Base-by-base conservation (phyloP, 805 yeast genomes). In the Clavispora phyllophila region DNA sequence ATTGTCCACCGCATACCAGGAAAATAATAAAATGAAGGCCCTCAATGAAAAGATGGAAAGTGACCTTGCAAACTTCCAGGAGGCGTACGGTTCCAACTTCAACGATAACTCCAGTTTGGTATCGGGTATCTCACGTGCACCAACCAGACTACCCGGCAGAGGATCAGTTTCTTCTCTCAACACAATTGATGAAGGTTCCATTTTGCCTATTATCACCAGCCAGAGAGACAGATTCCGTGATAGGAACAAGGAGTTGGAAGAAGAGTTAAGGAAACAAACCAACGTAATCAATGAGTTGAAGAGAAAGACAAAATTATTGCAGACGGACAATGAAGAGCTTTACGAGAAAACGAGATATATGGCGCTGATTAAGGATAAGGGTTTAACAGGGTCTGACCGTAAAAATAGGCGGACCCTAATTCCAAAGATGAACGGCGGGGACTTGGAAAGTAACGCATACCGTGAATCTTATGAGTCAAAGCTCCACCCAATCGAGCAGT, bases 141-240 rank as follows among this genome's bases (percentile, higher is more conserved):
- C 55, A 35, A 55, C 63, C 3, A 45, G 59, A 17, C 58, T 54
- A 10, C 49, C 56, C 9, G 56, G 80, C 51, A 62, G 65, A 41
- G 45, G 44, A 28, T 23, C 43, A 47, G 43, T 46, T 51, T 23
- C 43, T 43, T 10, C 36, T 37, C 22, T 40, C 41, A 17, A 27
- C 44, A 32, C 52, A 18, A 24, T 76, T 80, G 63, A 57, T 32
- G 78, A 76, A 40, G 56, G 70, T 10, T 75, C 81, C 4, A 78
- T 90, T 23, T 63, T 91, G 39, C 95, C 95, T 1, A 88, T 91
- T 41, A 79, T 93, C 23, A 89, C 96, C 12, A 90, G 91, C 57
- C 99, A 91, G 66, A 80, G 99, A 60, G 99, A 91, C 62, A 72
- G 99, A 48, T 89, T 90, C 70, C 81, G 95, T 54, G 75, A 78